Evolutionary conservation across 352 stramenopile species (phyloP).

Genomic region (Pythium biforme): DNA sequence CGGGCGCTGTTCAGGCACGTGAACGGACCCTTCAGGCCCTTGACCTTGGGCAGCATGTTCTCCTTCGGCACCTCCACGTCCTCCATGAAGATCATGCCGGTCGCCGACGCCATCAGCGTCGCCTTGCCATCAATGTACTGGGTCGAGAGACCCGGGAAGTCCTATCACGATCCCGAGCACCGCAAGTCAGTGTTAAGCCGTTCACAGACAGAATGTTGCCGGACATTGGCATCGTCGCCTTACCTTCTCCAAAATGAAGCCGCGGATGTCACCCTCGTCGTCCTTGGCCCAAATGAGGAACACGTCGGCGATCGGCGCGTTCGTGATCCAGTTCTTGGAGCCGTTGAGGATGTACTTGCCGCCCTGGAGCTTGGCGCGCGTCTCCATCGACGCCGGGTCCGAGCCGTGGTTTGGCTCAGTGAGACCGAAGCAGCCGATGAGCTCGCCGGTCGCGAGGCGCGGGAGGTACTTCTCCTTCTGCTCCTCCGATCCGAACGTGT

Average conservation of each 20-base stretch:
- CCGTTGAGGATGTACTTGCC: constrained; percentile 96
- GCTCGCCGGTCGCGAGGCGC: constrained; percentile 90
- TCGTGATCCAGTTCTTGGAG: constrained; percentile 96
- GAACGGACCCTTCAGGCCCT: constrained; percentile 94
- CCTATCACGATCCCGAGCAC: constrained; percentile 33
- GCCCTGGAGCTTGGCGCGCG: constrained; percentile 81
- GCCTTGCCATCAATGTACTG: constrained; percentile 97
- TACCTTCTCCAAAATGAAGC: constrained; percentile 95
- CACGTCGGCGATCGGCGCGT: constrained; percentile 96
- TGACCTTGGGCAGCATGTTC: constrained; percentile 92
- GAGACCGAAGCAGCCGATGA: constrained; percentile 98
- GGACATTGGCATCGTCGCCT: background rate
- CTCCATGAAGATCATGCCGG: constrained; percentile 98
- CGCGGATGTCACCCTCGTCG: constrained; percentile 92
- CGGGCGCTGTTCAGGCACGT: constrained; percentile 97
- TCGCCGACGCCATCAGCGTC: constrained; percentile 92
- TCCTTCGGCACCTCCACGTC: constrained; percentile 93
- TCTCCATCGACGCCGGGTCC: constrained; percentile 97
- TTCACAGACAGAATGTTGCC: no score
- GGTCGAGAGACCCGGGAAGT: constrained; percentile 90
- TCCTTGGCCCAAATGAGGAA: constrained; percentile 98
- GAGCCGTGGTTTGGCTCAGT: constrained; percentile 98
- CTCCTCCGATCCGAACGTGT: constrained; percentile 95
- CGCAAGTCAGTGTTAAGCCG: background rate
- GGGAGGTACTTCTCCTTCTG: constrained; percentile 96